Conservation (phyloP, 805 yeast species). For the Geotrichum ghanense region DNA sequence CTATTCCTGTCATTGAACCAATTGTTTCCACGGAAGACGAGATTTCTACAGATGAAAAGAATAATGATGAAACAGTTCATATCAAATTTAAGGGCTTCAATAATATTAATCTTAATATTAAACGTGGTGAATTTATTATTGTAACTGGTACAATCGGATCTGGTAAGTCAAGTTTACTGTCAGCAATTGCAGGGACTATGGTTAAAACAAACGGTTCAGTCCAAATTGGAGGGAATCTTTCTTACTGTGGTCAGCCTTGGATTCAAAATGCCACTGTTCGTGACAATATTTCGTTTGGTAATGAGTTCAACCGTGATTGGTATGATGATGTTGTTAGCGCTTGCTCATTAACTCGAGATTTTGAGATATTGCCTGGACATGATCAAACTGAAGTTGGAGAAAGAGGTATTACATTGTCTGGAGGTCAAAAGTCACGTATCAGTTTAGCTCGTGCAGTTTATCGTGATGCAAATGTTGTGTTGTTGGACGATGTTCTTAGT, state of each 20-base stretch:
- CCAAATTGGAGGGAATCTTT: constrained; percentile 40
- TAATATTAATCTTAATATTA: constrained; percentile 41
- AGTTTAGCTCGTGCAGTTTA: constrained; percentile 76
- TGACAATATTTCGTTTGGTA: constrained; percentile 66
- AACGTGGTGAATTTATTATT: constrained; percentile 59
- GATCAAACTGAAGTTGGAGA: constrained; percentile 82
- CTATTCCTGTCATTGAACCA: neutral
- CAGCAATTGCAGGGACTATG: constrained; percentile 67
- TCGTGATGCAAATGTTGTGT: constrained; percentile 47
- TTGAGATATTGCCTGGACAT: constrained; percentile 57
- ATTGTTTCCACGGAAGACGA: constrained; percentile 1
- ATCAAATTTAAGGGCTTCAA: constrained; percentile 32
- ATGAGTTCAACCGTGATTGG: constrained; percentile 34
- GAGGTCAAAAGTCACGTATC: constrained; percentile 86
- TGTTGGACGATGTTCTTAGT: constrained; percentile 73
- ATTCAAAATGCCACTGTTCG: constrained; percentile 68
- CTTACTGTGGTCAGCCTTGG: constrained; percentile 65
- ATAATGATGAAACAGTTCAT: constrained; percentile 5
- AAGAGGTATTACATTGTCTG: constrained; percentile 77
- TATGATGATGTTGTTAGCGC: constrained; percentile 47
- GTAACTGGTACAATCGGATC: constrained; percentile 75
- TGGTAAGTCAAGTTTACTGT: constrained; percentile 66
- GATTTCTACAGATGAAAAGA: neutral
- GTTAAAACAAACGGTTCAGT: constrained; percentile 40
- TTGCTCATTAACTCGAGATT: constrained; percentile 58